Evolutionary conservation across 768 basidiomycete species (phyloP).

Genomic region (Tricholoma terreum): DNA sequence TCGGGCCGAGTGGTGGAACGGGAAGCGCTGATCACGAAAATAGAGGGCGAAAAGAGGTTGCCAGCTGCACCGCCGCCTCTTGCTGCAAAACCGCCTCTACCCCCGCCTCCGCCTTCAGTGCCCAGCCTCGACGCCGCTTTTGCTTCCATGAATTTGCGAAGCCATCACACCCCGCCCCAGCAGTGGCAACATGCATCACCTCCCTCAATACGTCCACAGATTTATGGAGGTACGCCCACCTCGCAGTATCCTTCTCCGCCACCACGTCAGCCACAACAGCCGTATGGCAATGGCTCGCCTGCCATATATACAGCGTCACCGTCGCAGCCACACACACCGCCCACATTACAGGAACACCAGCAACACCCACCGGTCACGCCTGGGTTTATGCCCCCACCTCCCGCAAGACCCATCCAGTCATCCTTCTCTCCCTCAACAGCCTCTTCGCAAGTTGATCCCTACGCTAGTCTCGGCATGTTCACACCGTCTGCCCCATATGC

Average conservation of each 20-base stretch:
- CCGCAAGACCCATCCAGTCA: slow-evolving; percentile 25
- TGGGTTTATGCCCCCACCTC: slow-evolving; percentile 32
- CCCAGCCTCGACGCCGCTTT: slow-evolving; percentile 11
- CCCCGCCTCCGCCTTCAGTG: slow-evolving; percentile 39
- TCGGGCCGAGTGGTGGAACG: slow-evolving; percentile 65
- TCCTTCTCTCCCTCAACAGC: slow-evolving; percentile 20
- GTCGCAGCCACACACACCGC: slow-evolving; percentile 9
- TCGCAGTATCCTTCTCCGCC: slow-evolving; percentile 18
- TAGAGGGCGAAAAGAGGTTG: slow-evolving; percentile 70
- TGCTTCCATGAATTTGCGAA: slow-evolving; percentile 11
- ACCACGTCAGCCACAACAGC: slow-evolving; percentile 15
- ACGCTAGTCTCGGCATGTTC: slow-evolving; percentile 36
- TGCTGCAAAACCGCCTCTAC: slow-evolving; percentile 46
- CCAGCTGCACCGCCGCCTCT: slow-evolving; percentile 45
- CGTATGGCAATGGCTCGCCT: slow-evolving; percentile 11
- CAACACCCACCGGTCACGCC: slow-evolving; percentile 21
- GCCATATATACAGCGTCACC: slow-evolving; percentile 10
- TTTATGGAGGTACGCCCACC: slow-evolving; percentile 11
- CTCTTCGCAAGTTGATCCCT: slow-evolving; percentile 29
- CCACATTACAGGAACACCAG: slow-evolving; percentile 18
- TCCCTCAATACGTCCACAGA: slow-evolving; percentile 13
- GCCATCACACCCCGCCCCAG: slow-evolving; percentile 15
- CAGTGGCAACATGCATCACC: slow-evolving; percentile 17
- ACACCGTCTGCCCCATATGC: slow-evolving; percentile 9
- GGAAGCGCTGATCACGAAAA: slow-evolving; percentile 59